Evolutionary conservation across 768 basidiomycete genomes (phyloP).

Genomic region (Ramaria rubella): DNA sequence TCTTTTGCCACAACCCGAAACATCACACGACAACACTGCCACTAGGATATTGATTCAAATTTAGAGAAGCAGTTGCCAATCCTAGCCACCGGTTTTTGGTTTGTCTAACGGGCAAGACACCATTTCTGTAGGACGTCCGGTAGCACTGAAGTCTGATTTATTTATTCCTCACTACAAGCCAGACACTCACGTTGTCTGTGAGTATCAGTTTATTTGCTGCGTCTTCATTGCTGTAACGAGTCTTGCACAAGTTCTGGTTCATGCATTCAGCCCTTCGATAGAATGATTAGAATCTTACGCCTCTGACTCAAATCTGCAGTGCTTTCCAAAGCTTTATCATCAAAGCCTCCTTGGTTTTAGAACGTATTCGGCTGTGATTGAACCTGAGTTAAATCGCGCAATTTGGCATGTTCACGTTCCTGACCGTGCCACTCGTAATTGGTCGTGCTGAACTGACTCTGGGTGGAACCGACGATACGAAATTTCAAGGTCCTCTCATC

Average conservation of each 20-base stretch:
- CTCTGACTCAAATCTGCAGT: too few species aligned
- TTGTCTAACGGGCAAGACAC: slow-evolving; percentile 42
- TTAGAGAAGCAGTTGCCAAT: not conserved
- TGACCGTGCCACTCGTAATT: slow-evolving; percentile 40
- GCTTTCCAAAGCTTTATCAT: too few species aligned
- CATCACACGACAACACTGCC: too few species aligned
- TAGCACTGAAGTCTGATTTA: slow-evolving; percentile 32
- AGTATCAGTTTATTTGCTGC: too few species aligned
- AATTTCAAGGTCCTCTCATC: slow-evolving; percentile 36
- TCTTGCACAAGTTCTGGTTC: too few species aligned
- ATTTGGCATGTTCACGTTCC: slow-evolving; percentile 44
- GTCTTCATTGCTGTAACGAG: too few species aligned
- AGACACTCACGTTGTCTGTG: slow-evolving; percentile 45
- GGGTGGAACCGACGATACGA: slow-evolving; percentile 46
- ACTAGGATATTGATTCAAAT: slow-evolving; percentile 30
- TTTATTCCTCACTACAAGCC: slow-evolving; percentile 47
- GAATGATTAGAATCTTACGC: too few species aligned
- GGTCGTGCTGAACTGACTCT: slow-evolving; percentile 49
- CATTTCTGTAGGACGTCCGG: slow-evolving; percentile 42
- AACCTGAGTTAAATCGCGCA: too few species aligned
- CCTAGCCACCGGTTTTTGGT: slow-evolving; percentile 33
- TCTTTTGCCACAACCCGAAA: slow-evolving; percentile 30
- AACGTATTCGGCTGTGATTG: too few species aligned
- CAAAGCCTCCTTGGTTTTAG: too few species aligned
- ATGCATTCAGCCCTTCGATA: too few species aligned